Conservation (phyloP, 768 basidiomycete species). For the Antrodiella citrinella region DNA sequence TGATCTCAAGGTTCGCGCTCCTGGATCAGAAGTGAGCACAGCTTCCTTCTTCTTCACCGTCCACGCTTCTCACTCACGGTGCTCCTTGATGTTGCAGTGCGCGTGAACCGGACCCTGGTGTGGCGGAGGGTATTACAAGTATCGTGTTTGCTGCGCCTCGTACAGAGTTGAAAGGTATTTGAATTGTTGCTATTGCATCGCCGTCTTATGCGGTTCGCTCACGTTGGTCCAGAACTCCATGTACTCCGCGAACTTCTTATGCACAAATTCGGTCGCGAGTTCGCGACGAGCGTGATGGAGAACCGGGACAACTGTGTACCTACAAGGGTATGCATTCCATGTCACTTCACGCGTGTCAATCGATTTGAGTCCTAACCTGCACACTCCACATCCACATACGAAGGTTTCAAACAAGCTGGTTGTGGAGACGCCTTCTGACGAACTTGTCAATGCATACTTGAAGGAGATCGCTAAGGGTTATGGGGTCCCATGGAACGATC, state of each 20-base stretch:
- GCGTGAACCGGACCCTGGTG: constrained; percentile 81
- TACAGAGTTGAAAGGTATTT: constrained; percentile 84
- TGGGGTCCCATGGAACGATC: constrained; percentile 50
- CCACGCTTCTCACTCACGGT: neutral
- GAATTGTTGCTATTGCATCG: neutral
- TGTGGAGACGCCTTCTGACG: constrained; percentile 57
- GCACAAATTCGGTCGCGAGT: constrained; percentile 94
- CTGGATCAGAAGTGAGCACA: constrained; percentile 84
- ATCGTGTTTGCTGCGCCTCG: constrained; percentile 89
- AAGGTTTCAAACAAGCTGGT: constrained; percentile 73
- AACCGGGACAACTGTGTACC: constrained; percentile 77
- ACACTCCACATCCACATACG: neutral
- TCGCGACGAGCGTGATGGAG: constrained; percentile 78
- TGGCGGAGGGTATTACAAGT: constrained; percentile 78
- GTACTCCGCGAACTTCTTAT: constrained; percentile 87
- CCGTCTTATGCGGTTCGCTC: too few species aligned
- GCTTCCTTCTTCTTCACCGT: neutral
- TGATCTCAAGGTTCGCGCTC: constrained; percentile 85
- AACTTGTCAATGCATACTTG: constrained; percentile 83
- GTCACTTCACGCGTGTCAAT: neutral
- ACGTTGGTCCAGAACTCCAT: constrained; percentile 81
- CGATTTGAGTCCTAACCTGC: too few species aligned
- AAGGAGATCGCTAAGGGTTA: constrained; percentile 87
- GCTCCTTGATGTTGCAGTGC: constrained; percentile 32
- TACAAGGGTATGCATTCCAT: constrained; percentile 53